phyloP scores from a whole-genome alignment of 805 yeast genomes.

The Wickerhamiella hasegawae region DNA sequence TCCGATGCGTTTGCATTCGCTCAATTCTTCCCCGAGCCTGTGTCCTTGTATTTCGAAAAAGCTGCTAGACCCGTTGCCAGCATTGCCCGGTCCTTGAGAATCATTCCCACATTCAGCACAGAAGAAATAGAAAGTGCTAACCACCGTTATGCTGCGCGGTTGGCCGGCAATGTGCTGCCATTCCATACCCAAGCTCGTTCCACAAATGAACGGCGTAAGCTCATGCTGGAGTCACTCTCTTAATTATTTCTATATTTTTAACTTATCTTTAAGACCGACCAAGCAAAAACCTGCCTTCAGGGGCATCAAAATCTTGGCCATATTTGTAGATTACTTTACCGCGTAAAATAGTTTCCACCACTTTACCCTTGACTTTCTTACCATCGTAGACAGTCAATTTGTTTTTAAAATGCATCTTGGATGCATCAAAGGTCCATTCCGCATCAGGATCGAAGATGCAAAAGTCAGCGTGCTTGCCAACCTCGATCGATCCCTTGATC shows the following conservation, averaged over 20 bases:
- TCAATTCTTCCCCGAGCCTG: slow-evolving; percentile 62
- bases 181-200: slow-evolving; percentile 6
- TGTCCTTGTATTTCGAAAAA: slow-evolving; percentile 32
- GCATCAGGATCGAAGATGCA: slow-evolving; percentile 59
- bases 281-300: slow-evolving; percentile 12
- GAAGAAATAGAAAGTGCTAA: slow-evolving; percentile 14
- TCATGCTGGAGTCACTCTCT: slow-evolving; percentile 10
- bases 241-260: neutral
- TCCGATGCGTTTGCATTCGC: slow-evolving; percentile 75
- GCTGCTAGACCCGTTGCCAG: slow-evolving; percentile 21
- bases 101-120: slow-evolving; percentile 7
- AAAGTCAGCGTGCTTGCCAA: slow-evolving; percentile 81
- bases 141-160: slow-evolving; percentile 13
- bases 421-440: slow-evolving; percentile 27
- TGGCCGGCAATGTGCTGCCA: slow-evolving; percentile 13
- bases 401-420: slow-evolving; percentile 48
- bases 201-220: slow-evolving; percentile 14
- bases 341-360: slow-evolving; percentile 63
- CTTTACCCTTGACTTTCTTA: slow-evolving; percentile 48
- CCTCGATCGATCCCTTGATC: slow-evolving; percentile 52
- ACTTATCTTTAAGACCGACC: slow-evolving; percentile 2
- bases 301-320: slow-evolving; percentile 10
- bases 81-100: neutral
- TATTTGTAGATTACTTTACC: slow-evolving; percentile 49
- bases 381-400: slow-evolving; percentile 83